Base-by-base conservation (phyloP, 768 basidiomycete species). In the Collybia mongolica region DNA sequence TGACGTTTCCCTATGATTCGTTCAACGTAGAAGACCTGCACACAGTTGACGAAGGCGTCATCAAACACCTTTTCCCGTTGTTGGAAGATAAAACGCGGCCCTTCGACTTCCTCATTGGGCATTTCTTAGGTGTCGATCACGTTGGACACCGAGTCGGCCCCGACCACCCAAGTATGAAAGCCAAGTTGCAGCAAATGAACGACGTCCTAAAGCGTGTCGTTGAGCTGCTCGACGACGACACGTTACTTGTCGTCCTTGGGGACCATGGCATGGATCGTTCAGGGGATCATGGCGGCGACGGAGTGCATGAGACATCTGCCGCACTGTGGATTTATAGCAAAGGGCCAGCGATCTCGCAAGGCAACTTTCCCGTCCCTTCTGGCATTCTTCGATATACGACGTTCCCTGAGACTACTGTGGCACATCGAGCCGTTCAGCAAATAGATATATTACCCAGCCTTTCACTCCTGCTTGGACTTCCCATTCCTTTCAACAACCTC, bases 1-100 rank as follows among this genome's bases (percentile, higher is more conserved):
- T 89, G 75, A 76, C 87, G 1, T 88, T 83, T 61, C 87, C 95
- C 0, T 98, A 84, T 63, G 95, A 97, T 67, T 97, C 94, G 0
- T 98, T 99, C 77, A 94, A 98, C 66, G 97, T 99, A 52, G 97
- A 98, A 66, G 97, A 98, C 64, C 76, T 99, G 2, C 94, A 99
- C 61, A 88, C 92, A 0, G 97, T 98, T 41, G 97, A 99, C 60
- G 75, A 88, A 45, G 96, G 96, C 6, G 94, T 98, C 49, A 86
- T 90, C 32, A 60, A 72, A 9, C 86, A 98, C 59, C 73, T 98
- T 4, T 84, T 95, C 56, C 92, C 93, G 0, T 77, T 94, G 18
- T 75, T 98, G 4, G 71, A 76, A 45, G 68, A 78, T 35, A 51
- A 61, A 15, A 66, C 71, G 0, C 69, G 72, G 15, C 70, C 81